A percentile compares a stretch with the other conserved stretches of the same genome.
These are phyloP conservation scores for Ochromonas danica DNA, from an alignment of 108 stramenopile species.

Conservation along the genomic window DNA sequence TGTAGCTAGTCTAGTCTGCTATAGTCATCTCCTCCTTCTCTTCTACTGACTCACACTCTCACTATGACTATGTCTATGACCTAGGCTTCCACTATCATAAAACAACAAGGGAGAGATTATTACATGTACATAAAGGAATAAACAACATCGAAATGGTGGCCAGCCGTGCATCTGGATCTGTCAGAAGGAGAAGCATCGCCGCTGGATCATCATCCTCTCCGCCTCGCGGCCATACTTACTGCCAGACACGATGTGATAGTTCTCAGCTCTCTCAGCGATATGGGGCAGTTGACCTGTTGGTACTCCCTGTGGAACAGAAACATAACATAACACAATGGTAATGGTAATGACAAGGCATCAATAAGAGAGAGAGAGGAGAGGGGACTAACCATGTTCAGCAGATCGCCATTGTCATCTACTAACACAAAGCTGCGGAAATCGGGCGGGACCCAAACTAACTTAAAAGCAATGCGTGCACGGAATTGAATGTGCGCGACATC, in stretches of 20 bases:
- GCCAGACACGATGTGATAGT: constrained; percentile 71
- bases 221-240: constrained; percentile 69
- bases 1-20: too few species aligned
- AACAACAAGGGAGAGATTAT: too few species aligned
- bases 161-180: too few species aligned
- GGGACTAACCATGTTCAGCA: constrained; percentile 37
- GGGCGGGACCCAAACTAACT: constrained; percentile 83
- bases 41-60: too few species aligned
- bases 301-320: background rate
- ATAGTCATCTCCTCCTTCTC: too few species aligned
- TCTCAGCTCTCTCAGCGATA: constrained; percentile 69
- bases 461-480: constrained; percentile 74
- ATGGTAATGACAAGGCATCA: background rate
- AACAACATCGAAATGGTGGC: too few species aligned
- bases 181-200: too few species aligned
- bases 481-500: constrained; percentile 89
- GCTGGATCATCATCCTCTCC: background rate
- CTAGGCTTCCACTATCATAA: too few species aligned
- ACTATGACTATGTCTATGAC: too few species aligned
- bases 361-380: background rate
- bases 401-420: constrained; percentile 74
- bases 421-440: constrained; percentile 75
- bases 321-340: background rate
- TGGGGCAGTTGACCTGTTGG: constrained; percentile 59
- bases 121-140: too few species aligned